Evolutionary conservation across 768 basidiomycete species (phyloP).

Genomic region (Tricholoma terreum): DNA sequence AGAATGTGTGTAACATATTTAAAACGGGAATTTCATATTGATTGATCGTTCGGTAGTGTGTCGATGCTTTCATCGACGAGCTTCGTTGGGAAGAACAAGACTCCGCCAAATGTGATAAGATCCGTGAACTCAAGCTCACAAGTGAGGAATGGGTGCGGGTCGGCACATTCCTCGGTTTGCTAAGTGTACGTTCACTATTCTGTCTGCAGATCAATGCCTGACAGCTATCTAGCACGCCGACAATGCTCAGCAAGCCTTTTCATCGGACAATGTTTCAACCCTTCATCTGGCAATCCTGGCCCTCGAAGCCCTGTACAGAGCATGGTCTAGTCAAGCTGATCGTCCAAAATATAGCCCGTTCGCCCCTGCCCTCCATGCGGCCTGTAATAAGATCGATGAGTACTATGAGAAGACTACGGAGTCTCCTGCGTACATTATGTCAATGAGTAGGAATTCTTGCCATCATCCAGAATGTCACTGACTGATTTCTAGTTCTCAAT

Average conservation of each 20-base stretch:
- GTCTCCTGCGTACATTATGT: slow-evolving; percentile 30
- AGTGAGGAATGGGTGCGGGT: slow-evolving; percentile 24
- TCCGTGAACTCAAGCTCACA: too few relatives aligned
- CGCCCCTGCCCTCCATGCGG: slow-evolving; percentile 21
- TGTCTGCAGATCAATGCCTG: background rate
- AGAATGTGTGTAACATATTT: too few relatives aligned
- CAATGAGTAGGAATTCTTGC: slow-evolving; percentile 26
- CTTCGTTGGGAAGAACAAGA: too few relatives aligned
- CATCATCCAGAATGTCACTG: background rate
- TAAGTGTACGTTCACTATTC: slow-evolving; percentile 8
- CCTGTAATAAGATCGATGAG: slow-evolving; percentile 27
- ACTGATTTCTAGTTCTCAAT: slow-evolving; percentile 8
- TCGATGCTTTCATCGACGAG: too few relatives aligned
- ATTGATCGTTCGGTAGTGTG: too few relatives aligned
- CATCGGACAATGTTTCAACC: slow-evolving; percentile 14
- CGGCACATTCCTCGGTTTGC: slow-evolving; percentile 16
- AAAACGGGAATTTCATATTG: slow-evolving; percentile 9
- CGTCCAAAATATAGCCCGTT: slow-evolving; percentile 20
- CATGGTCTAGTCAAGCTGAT: too few relatives aligned
- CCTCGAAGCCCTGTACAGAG: slow-evolving; percentile 23
- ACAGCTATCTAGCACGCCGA: slow-evolving; percentile 1
- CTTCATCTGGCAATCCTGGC: slow-evolving; percentile 25
- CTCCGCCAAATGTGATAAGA: too few relatives aligned
- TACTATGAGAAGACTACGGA: too few relatives aligned
- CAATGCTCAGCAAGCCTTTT: slow-evolving; percentile 12